phyloP scores from a whole-genome alignment of 1,284 basidiomycete species.

The Rhodotorula glutinis region DNA sequence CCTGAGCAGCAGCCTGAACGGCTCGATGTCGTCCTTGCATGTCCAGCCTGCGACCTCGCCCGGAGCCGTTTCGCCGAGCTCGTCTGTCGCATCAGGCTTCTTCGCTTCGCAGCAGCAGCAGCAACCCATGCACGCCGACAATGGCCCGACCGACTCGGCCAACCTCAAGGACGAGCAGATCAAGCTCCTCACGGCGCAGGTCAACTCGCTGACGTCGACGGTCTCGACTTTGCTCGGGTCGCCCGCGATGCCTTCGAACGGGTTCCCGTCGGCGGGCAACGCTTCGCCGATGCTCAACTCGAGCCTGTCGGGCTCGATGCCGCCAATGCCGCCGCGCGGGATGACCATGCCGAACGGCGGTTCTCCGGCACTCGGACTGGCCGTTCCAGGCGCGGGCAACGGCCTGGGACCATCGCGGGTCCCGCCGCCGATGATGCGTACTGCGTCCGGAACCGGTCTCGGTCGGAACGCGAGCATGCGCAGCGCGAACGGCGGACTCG shows the following conservation, averaged over 20 bases:
- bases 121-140: background rate
- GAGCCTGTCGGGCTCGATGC: background rate
- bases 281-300: background rate
- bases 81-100: slow-evolving; percentile 7
- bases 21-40: slow-evolving; percentile 13
- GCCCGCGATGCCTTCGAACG: background rate
- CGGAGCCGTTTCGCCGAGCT: slow-evolving; percentile 2
- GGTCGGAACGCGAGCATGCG: slow-evolving; percentile 19
- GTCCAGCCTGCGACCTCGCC: slow-evolving; percentile 9
- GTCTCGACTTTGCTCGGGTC: slow-evolving; percentile 26
- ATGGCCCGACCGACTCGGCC: background rate
- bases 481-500: background rate
- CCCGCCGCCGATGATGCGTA: slow-evolving; percentile 12
- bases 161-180: slow-evolving; percentile 37
- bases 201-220: slow-evolving; percentile 29
- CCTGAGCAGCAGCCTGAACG: slow-evolving; percentile 8
- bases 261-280: background rate
- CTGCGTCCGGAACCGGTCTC: slow-evolving; percentile 7
- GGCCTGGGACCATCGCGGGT: background rate
- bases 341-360: slow-evolving; percentile 16
- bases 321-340: background rate
- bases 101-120: slow-evolving; percentile 8
- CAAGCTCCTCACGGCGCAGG: slow-evolving; percentile 32
- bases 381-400: background rate
- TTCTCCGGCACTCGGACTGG: background rate